Percentiles rank a stretch among this genome's conserved stretches.
Conservation (phyloP, 352 stramenopile species). For the Plasmopara halstedii region DNA sequence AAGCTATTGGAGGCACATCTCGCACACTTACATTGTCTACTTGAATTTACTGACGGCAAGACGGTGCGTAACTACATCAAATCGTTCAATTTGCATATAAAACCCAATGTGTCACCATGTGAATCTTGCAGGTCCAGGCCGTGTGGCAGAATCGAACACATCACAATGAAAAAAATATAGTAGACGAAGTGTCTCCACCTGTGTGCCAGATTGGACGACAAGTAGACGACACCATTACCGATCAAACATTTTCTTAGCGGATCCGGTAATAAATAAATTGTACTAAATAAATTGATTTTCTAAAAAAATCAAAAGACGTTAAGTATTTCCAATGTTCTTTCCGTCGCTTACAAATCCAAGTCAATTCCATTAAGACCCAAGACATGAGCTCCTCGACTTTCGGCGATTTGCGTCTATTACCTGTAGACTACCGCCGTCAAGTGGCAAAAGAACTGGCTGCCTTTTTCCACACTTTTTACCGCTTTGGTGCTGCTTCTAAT, state of each 20-base stretch:
- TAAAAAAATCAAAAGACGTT: neutral
- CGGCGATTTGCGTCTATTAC: constrained; percentile 41
- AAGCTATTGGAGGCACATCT: constrained; percentile 61
- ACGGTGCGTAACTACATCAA: constrained; percentile 23
- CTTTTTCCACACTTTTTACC: constrained; percentile 81
- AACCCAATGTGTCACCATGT: neutral
- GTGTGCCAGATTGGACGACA: neutral
- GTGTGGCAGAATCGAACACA: constrained; percentile 56
- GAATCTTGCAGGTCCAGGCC: constrained; percentile 35
- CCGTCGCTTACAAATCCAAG: constrained; percentile 8
- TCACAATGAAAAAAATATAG: constrained; percentile 18
- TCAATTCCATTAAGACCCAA: neutral
- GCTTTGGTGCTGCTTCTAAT: constrained; percentile 46
- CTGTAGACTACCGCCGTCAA: constrained; percentile 61
- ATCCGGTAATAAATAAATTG: neutral
- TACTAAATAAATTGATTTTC: neutral
- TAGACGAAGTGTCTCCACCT: neutral
- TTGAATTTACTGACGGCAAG: constrained; percentile 53
- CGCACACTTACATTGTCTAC: constrained; percentile 49
- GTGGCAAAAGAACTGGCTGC: constrained; percentile 51
- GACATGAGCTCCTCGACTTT: constrained; percentile 16
- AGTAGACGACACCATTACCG: neutral
- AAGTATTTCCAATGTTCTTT: neutral
- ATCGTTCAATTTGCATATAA: neutral
- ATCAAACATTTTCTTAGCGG: too few species aligned